phyloP scores from a whole-genome alignment of 768 basidiomycete genomes.

The Boletus bicolor region DNA sequence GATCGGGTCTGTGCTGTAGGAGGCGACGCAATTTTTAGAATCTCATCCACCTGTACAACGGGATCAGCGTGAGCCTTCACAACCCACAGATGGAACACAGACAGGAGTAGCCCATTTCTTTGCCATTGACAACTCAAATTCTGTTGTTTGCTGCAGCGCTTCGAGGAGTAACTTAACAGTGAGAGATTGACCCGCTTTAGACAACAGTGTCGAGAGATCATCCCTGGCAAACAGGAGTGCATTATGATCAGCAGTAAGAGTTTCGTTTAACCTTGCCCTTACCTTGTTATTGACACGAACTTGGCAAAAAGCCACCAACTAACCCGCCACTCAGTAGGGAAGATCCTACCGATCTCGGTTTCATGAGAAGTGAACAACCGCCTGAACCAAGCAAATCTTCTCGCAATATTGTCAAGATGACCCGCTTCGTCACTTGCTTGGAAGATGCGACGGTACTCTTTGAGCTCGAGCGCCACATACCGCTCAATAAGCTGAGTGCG shows the following conservation, averaged over 20 bases:
- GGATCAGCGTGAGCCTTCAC: neutral
- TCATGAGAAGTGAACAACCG: conserved; percentile 83
- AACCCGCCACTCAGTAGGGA: conserved; percentile 85
- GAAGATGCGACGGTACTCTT: conserved; percentile 96
- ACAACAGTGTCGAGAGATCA: conserved; percentile 76
- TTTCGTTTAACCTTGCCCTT: neutral
- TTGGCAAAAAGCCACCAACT: conserved; percentile 77
- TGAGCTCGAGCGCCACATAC: conserved; percentile 85
- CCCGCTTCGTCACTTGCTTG: conserved; percentile 92
- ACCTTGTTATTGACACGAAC: conserved; percentile 93
- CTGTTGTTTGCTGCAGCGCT: conserved; percentile 77
- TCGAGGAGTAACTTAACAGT: conserved; percentile 82
- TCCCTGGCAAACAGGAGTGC: conserved; percentile 47
- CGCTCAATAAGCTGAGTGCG: conserved; percentile 80
- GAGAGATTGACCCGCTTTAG: conserved; percentile 70
- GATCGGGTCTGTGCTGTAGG: conserved; percentile 54
- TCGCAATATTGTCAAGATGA: conserved; percentile 89
- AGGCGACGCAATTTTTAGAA: conserved; percentile 52
- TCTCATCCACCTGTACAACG: conserved; percentile 54
- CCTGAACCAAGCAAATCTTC: conserved; percentile 95
- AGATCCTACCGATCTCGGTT: conserved; percentile 77
- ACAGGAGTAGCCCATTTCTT: conserved; percentile 83
- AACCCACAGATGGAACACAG: conserved; percentile 19
- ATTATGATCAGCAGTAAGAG: neutral
- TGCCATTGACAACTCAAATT: conserved; percentile 80